A percentile compares a stretch with the other conserved stretches of the same genome.
phyloP scores from a whole-genome alignment of 805 yeast species.

The Cyberlindnera misumaiensis region DNA sequence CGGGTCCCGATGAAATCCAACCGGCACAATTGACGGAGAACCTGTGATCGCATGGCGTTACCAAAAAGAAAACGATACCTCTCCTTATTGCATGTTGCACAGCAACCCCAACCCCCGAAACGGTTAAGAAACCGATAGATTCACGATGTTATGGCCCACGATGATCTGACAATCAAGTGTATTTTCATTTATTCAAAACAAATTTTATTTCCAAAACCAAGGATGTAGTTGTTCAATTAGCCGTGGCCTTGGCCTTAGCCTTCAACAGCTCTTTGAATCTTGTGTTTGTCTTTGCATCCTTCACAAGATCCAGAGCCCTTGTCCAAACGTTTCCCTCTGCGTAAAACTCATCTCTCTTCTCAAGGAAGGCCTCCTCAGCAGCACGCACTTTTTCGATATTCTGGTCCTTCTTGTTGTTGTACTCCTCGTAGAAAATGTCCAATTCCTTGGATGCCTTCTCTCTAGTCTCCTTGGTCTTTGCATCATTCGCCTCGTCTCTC shows the following conservation, averaged over 20 bases:
- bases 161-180: not conserved
- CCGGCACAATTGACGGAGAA: slow-evolving; percentile 1
- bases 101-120: not conserved
- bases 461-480: slow-evolving; percentile 59
- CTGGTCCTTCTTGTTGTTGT: slow-evolving; percentile 75
- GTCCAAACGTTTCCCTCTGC: slow-evolving; percentile 78
- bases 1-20: not conserved
- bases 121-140: not conserved
- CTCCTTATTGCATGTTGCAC: not conserved
- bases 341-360: slow-evolving; percentile 70
- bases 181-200: not conserved
- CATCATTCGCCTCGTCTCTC: slow-evolving; percentile 65
- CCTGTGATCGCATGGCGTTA: not conserved
- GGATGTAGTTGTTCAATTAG: not conserved
- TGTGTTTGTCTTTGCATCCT: slow-evolving; percentile 26
- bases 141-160: slow-evolving; percentile 1
- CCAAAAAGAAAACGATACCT: not conserved
- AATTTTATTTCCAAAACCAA: not conserved
- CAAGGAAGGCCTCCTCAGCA: slow-evolving; percentile 66
- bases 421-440: slow-evolving; percentile 89
- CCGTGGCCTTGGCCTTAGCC: slow-evolving; percentile 21
- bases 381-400: slow-evolving; percentile 53
- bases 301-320: slow-evolving; percentile 50
- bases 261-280: slow-evolving; percentile 25
- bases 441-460: slow-evolving; percentile 74